Percentiles rank a stretch among this genome's conserved stretches.
These are phyloP conservation scores for Guadua angustifolia DNA, from an alignment of 176 grass and related monocot species.

Conservation along the genomic window DNA sequence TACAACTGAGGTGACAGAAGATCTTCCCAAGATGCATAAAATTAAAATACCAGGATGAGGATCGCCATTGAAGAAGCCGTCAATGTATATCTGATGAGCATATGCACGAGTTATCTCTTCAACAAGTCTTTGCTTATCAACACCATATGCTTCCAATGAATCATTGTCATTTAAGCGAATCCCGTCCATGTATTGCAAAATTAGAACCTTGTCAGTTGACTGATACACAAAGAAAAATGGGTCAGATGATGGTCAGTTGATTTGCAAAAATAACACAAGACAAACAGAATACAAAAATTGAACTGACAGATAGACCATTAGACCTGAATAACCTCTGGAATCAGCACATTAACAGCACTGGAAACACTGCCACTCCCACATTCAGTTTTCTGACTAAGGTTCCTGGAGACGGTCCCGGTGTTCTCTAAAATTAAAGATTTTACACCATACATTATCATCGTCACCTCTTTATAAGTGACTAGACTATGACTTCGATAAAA, in stretches of 20 bases:
- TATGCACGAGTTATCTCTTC: constrained; percentile 97
- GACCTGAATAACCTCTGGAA: constrained; percentile 98
- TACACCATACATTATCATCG: constrained; percentile 22
- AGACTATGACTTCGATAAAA: constrained; percentile 18
- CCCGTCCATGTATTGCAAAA: constrained; percentile 97
- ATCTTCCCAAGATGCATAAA: constrained; percentile 26
- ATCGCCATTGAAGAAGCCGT: constrained; percentile 98
- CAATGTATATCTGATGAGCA: constrained; percentile 97
- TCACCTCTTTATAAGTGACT: neutral
- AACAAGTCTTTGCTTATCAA: constrained; percentile 93
- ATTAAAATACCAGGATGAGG: constrained; percentile 87
- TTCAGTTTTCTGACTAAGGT: constrained; percentile 53
- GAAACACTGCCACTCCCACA: constrained; percentile 37
- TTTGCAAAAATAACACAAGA: constrained; percentile 30
- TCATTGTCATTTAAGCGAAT: constrained; percentile 89
- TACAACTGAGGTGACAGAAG: neutral
- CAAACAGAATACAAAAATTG: constrained; percentile 17
- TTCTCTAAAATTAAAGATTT: constrained; percentile 71
- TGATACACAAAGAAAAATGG: constrained; percentile 45
- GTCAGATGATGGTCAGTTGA: constrained; percentile 39
- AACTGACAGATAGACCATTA: constrained; percentile 8
- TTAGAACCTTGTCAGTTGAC: constrained; percentile 87
- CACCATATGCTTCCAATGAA: constrained; percentile 73
- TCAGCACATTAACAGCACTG: constrained; percentile 69
- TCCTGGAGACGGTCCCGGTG: constrained; percentile 77